Evolutionary conservation across 164 flowering plant genomes (phyloP), one percentile per base, ranked within the genome.

Genomic region (Piper longum): DNA sequence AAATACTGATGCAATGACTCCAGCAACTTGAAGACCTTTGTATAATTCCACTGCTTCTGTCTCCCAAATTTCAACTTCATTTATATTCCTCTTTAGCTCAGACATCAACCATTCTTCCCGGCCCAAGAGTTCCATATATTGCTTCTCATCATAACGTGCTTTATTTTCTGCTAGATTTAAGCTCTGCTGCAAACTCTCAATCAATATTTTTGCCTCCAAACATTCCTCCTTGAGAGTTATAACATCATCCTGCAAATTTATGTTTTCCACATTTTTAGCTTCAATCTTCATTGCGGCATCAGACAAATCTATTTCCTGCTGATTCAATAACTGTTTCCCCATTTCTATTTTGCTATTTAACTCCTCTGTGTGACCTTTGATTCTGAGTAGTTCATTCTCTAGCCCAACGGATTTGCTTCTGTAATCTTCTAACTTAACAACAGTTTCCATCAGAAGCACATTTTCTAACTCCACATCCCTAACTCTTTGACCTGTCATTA

Each of bases 31-130:
- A 61, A 83, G 83, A 73, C 85, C 97, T 69, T 77, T 83, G 69
- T 81, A 90, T 65, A 88, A 80, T 45, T 77, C 64, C 56, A 85
- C 62, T 59, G 96, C 87, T 71, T 84, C 89, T n/a, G 81, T 77
- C 68, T 93, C 96, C 88, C 85, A 83, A 40, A 81, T 77, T 76
- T 83, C 79, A 71, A 75, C 77, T 65, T 83, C 89, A 17, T 66
- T 54, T 19, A 16, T 51, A n/a, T 67, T 84, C 70, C 77, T 80
- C 56, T 74, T 80, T 57, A 93, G 74, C 68, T 85, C 87, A 61
- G 76, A 77, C 64, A 70, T 73, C 76, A 88, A 69, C 57, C 59
- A 63, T 67, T 80, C 85, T 67, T 83, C 88, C 67, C 77, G 73
- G 61, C 66, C 70, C 67, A 67, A 74, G 26, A 67, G 75, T 61